Evolutionary conservation across 129 eudicot genomes (phyloP), one percentile per base, ranked within the genome.

Genomic region (Artemisia annua): DNA sequence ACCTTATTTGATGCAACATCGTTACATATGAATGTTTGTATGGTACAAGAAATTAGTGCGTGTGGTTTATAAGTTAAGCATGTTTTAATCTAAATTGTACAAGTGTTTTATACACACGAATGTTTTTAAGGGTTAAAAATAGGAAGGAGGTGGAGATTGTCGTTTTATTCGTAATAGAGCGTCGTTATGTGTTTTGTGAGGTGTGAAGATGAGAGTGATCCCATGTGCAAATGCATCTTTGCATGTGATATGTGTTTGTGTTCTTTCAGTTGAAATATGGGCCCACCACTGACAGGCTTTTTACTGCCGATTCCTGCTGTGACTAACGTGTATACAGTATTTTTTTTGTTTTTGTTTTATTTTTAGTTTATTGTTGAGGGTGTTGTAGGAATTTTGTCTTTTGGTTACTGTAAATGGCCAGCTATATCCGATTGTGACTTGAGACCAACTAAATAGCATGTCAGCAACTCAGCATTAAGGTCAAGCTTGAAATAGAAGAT

Each of bases 181-280:
- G 78, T 78, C 82, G 82, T 78, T 53, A 50, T 8, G n/a, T n/a
- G 59, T 48, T n/a, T 58, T 19, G 75, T 48, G 7, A 54, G 78
- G 50, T 32, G 72, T 52, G 55, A 64, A 30, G 22, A 14, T 24
- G n/a, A 58, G 15, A 35, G 35, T 52, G 32, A 77, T 1, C 4
- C 76, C 81, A 78, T 78, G 76, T 78, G 81, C 67, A 52, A 54
- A 52, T 63, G 63, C 82, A 78, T 70, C 77, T 78, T 78, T 58
- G n/a, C 72, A 78, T 67, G 80, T 66, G 71, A 75, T 44, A 17
- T n/a, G 16, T 17, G 64, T 67, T 39, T 67, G 57, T 15, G 62
- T 58, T 35, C 17, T 66, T 67, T 67, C 68, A 56, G 69, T 76
- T 67, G 61, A 5, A 5, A 16, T 46, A 67, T 62, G 80, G 75